These are phyloP conservation scores for Metarhizium anisopliae DNA, from an alignment of 2,329 filamentous ascomycete genomes.

Conservation along the genomic window DNA sequence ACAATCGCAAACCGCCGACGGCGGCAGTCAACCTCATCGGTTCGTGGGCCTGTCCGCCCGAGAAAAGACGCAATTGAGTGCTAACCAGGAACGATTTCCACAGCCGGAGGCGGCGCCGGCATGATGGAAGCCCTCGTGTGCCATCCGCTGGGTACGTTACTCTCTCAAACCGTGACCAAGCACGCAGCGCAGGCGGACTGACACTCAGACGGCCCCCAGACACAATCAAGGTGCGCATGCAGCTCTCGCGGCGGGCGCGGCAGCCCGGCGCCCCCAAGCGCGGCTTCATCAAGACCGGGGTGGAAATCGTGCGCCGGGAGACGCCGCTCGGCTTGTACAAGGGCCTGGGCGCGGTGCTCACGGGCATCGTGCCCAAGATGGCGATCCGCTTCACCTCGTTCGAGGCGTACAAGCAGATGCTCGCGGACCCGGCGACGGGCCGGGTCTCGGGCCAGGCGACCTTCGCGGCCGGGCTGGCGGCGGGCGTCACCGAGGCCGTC, in stretches of 20 bases:
- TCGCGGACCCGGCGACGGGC: slow-evolving; percentile 62
- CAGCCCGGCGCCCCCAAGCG: slow-evolving; percentile 76
- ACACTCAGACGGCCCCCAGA: slow-evolving; percentile 37
- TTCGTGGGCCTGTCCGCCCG: slow-evolving; percentile 30
- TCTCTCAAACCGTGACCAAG: neutral
- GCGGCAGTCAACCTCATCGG: slow-evolving; percentile 87
- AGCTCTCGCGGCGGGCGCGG: slow-evolving; percentile 79
- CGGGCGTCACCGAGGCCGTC: slow-evolving; percentile 93
- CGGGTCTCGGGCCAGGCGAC: slow-evolving; percentile 62
- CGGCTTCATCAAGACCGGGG: slow-evolving; percentile 79
- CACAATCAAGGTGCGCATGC: slow-evolving; percentile 99
- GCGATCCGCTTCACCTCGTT: slow-evolving; percentile 98
- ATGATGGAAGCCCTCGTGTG: slow-evolving; percentile 99
- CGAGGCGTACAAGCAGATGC: slow-evolving; percentile 82
- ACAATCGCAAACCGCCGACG: slow-evolving; percentile 67
- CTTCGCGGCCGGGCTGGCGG: slow-evolving; percentile 69
- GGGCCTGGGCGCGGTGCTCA: slow-evolving; percentile 91
- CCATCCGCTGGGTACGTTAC: slow-evolving; percentile 71
- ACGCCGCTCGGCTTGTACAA: slow-evolving; percentile 94
- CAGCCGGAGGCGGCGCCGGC: slow-evolving; percentile 90
- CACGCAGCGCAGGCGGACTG: neutral
- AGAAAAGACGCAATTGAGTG: neutral
- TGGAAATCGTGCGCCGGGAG: slow-evolving; percentile 80
- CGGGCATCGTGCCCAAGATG: slow-evolving; percentile 98
- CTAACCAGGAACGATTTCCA: neutral